A percentile compares a stretch with the other conserved stretches of the same genome.
Conservation (phyloP, 805 yeast species). For the Kodamaea nitidulidarum region DNA sequence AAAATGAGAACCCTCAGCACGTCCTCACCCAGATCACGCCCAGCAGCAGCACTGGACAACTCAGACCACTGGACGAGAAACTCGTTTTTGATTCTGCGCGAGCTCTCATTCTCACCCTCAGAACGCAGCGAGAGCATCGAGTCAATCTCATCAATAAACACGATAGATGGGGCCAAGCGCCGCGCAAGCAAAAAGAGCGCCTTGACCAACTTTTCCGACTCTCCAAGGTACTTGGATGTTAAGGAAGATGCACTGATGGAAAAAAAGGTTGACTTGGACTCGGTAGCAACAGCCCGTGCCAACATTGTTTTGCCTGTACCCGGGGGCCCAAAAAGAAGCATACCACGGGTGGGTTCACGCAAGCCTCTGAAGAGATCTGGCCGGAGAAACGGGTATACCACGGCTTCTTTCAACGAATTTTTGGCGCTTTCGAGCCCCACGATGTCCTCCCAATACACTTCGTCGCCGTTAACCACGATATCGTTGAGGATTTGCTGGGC, state of each 20-base stretch:
- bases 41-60: conserved; percentile 78
- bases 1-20: conserved; percentile 71
- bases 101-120: conserved; percentile 79
- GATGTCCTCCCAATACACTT: conserved; percentile 91
- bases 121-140: conserved; percentile 76
- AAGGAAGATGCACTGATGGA: conserved; percentile 86
- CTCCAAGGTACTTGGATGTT: conserved; percentile 86
- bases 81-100: conserved; percentile 87
- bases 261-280: conserved; percentile 88
- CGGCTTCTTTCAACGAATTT: conserved; percentile 85
- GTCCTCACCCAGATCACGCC: conserved; percentile 46
- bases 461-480: conserved; percentile 84
- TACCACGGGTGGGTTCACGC: conserved; percentile 94
- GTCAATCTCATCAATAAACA: conserved; percentile 95
- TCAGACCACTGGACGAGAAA: conserved; percentile 94
- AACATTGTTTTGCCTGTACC: conserved; percentile 99
- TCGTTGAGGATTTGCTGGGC: conserved; percentile 85
- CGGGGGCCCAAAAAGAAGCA: conserved; percentile 95
- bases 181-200: conserved; percentile 83
- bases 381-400: conserved; percentile 89
- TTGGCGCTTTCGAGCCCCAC: conserved; percentile 92
- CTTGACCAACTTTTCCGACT: conserved; percentile 87
- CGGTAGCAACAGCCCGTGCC: conserved; percentile 95
- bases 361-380: conserved; percentile 90
- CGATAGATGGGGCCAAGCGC: conserved; percentile 85